Evolutionary conservation across 2,329 filamentous ascomycete species (phyloP).

Genomic region (Epichloe bromicola): DNA sequence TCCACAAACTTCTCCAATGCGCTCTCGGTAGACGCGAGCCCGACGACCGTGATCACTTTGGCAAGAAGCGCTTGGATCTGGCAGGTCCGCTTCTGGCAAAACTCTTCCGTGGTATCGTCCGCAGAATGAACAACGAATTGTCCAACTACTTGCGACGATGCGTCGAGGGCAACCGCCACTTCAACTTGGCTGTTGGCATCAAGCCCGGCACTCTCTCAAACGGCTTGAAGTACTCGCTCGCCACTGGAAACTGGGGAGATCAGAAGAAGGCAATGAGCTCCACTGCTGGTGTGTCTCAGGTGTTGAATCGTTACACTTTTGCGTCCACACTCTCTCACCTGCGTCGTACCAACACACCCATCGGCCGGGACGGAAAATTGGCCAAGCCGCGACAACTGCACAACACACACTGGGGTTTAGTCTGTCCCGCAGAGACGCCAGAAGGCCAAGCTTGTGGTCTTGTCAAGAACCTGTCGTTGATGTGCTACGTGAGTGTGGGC

Average conservation of each 20-base stretch:
- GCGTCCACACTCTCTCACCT: conserved; percentile 94
- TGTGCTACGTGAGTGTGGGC: conserved; percentile 97
- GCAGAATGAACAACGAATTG: conserved; percentile 82
- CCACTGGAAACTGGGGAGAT: conserved; percentile 98
- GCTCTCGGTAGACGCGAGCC: conserved; percentile 85
- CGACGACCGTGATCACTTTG: conserved; percentile 96
- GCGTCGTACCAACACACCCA: conserved; percentile 91
- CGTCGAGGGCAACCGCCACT: conserved; percentile 77
- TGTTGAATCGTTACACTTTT: conserved; percentile 95
- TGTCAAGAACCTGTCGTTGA: conserved; percentile 93
- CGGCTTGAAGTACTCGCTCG: conserved; percentile 89
- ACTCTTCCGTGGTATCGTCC: conserved; percentile 83
- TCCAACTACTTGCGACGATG: conserved; percentile 85
- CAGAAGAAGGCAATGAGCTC: conserved; percentile 96
- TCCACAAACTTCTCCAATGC: conserved; percentile 88
- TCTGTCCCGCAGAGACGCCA: conserved; percentile 93
- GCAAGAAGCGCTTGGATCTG: conserved; percentile 94
- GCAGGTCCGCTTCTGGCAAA: conserved; percentile 92
- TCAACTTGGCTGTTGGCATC: conserved; percentile 81
- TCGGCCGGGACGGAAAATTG: conserved; percentile 94
- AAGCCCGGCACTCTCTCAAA: conserved; percentile 87
- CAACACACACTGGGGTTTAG: conserved; percentile 96
- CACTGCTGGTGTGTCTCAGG: conserved; percentile 94
- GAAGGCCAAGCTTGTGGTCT: conserved; percentile 97
- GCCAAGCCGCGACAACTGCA: conserved; percentile 96